phyloP scores from a whole-genome alignment of 306 rosid species.

The Citrullus mucosospermus region DNA sequence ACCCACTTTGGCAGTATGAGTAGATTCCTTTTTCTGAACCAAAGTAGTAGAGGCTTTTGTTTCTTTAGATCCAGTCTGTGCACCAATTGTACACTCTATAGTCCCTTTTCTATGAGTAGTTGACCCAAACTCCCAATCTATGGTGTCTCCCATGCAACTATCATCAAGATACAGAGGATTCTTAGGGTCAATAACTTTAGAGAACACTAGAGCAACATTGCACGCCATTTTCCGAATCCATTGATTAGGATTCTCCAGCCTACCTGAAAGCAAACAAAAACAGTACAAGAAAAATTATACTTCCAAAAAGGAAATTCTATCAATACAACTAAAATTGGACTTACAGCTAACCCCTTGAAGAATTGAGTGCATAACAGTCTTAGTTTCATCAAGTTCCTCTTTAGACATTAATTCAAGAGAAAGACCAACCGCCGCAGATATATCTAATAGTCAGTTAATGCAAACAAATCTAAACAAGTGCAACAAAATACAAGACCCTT shows the following conservation, averaged over 20 bases:
- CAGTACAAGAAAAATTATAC: not conserved
- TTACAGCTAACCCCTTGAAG: constrained; percentile 97
- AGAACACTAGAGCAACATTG: constrained; percentile 63
- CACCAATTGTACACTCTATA: constrained; percentile 13
- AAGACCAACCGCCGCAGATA: constrained; percentile 85
- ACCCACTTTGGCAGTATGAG: constrained; percentile 19
- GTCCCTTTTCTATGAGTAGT: constrained; percentile 32
- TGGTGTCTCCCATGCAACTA: constrained; percentile 48
- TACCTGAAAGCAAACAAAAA: constrained; percentile 50
- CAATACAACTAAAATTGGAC: constrained; percentile 15
- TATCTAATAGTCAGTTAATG: constrained; percentile 27
- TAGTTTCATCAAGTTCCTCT: constrained; percentile 62
- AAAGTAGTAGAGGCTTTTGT: constrained; percentile 17
- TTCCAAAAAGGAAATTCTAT: not conserved
- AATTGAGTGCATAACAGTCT: constrained; percentile 63
- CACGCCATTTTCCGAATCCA: constrained; percentile 84
- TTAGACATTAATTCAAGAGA: constrained; percentile 62
- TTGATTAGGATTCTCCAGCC: constrained; percentile 82
- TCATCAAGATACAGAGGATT: constrained; percentile 90
- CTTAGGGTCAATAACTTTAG: constrained; percentile 84
- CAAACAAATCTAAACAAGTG: constrained; percentile 1
- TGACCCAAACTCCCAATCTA: constrained; percentile 76
- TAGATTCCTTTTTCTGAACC: constrained; percentile 21
- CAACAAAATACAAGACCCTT: not conserved
- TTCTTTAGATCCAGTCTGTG: constrained; percentile 20